Evolutionary conservation across 768 basidiomycete species (phyloP).

Genomic region (Kwoniella sp.): DNA sequence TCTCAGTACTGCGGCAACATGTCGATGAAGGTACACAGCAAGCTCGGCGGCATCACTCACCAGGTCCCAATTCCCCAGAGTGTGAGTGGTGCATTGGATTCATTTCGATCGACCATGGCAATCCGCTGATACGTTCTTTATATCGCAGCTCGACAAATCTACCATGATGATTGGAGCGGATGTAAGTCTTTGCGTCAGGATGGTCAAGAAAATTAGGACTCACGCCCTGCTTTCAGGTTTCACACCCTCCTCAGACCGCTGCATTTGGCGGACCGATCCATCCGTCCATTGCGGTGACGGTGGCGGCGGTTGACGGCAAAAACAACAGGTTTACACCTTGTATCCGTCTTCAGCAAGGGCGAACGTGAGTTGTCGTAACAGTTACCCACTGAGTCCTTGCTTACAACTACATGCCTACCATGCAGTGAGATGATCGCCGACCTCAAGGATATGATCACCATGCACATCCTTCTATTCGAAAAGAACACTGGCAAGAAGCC

Average conservation of each 20-base stretch:
- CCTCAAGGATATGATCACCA: conserved; percentile 43
- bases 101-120: too few relatives aligned
- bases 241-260: conserved; percentile 46
- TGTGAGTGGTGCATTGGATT: too few relatives aligned
- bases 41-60: conserved; percentile 55
- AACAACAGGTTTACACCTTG: conserved; percentile 34
- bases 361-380: conserved; percentile 45
- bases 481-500: conserved; percentile 44
- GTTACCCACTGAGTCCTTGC: background rate
- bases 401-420: background rate
- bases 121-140: background rate
- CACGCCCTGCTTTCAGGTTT: too few relatives aligned
- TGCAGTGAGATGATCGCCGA: conserved; percentile 52
- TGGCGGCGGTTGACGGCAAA: conserved; percentile 38
- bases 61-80: conserved; percentile 27
- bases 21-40: conserved; percentile 54
- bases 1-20: conserved; percentile 35
- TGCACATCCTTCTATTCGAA: conserved; percentile 44
- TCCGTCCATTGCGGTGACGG: conserved; percentile 47
- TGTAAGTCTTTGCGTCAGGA: too few relatives aligned
- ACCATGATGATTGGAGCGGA: conserved; percentile 51
- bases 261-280: conserved; percentile 38
- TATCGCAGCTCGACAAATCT: conserved; percentile 30
- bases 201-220: too few relatives aligned
- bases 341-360: conserved; percentile 52